Evolutionary conservation across 306 rosid genomes (phyloP), one percentile per base, ranked within the genome.

Genomic region (Hylodesmum podocarpum): DNA sequence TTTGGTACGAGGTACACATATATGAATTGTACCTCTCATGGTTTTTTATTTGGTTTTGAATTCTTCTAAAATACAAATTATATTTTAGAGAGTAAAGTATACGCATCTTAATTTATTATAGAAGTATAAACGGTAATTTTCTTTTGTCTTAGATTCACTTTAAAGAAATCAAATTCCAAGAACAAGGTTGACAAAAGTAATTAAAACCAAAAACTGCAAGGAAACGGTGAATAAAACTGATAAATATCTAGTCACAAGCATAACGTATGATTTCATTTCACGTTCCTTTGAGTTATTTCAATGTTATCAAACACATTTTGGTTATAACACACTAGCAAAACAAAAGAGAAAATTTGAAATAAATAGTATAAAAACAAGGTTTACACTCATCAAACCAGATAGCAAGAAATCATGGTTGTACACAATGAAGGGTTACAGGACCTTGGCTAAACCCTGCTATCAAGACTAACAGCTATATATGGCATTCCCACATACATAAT

Each of bases 361-460:
- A 54, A 46, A 58, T 46, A 54, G 21, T 29, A 34, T 75, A 12
- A 13, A 76, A 58, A 29, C 29, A 40, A 49, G 65, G 57, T 71
- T 58, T 55, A 33, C n/a, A 63, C 36, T 67, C 63, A 68, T 66
- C 46, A 66, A 53, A 66, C 67, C 29, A 68, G 82, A 62, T 77
- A 74, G 49, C 84, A 50, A 49, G 13, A 46, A 57, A 33, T 44
- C 67, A 76, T 62, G 46, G 74, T 46, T 76, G 33, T 46, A 19
- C 82, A 54, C 28, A 49, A 49, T 31, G 73, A 39, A 70, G 51
- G 64, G 72, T 57, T 57, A 71, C 62, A 72, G 24, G 39, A 72
- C 77, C 84, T 80, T 78, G 40, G 80, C 51, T 73, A 80, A 66
- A 55, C 78, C 81, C 75, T 75, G 77, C 84, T 80, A 66, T 59